phyloP scores from a whole-genome alignment of 805 yeast genomes.

The Candida ulmi region DNA sequence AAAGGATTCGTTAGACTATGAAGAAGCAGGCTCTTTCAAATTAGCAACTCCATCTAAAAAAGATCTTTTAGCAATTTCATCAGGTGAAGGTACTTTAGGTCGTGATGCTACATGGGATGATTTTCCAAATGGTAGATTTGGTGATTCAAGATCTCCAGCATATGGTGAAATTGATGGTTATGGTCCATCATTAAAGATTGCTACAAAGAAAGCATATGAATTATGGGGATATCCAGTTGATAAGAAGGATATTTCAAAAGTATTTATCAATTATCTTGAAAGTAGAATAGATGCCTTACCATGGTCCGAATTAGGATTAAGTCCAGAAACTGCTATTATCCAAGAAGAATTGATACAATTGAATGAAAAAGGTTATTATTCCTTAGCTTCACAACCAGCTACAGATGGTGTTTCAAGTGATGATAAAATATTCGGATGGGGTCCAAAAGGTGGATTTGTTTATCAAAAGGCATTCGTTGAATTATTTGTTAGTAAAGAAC shows the following conservation, averaged over 20 bases:
- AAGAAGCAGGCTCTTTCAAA: conserved; percentile 18
- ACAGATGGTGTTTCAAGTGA: conserved; percentile 70
- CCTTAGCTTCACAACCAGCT: conserved; percentile 95
- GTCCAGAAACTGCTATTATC: conserved; percentile 86
- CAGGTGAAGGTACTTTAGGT: conserved; percentile 80
- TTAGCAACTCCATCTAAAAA: conserved; percentile 37
- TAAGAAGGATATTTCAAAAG: conserved; percentile 50
- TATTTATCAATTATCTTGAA: conserved; percentile 69
- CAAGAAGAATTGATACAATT: conserved; percentile 84
- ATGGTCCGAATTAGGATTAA: conserved; percentile 84
- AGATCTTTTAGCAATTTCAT: conserved; percentile 68
- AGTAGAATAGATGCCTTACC: conserved; percentile 77
- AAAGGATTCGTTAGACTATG: conserved; percentile 21
- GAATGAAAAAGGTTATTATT: conserved; percentile 70
- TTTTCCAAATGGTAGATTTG: conserved; percentile 92
- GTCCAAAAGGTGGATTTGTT: conserved; percentile 81
- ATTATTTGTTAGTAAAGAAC: conserved; percentile 66
- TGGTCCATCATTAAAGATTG: conserved; percentile 83
- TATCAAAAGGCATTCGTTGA: conserved; percentile 95
- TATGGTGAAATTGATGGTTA: conserved; percentile 98
- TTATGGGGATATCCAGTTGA: conserved; percentile 78
- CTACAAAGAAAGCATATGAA: conserved; percentile 57
- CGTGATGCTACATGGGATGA: conserved; percentile 97
- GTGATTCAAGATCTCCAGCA: conserved; percentile 94
- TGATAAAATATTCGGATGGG: conserved; percentile 97